Percentiles rank a stretch among this genome's conserved stretches.
Conservation (phyloP, 345 rosid genomes). For the Theobroma cacao region DNA sequence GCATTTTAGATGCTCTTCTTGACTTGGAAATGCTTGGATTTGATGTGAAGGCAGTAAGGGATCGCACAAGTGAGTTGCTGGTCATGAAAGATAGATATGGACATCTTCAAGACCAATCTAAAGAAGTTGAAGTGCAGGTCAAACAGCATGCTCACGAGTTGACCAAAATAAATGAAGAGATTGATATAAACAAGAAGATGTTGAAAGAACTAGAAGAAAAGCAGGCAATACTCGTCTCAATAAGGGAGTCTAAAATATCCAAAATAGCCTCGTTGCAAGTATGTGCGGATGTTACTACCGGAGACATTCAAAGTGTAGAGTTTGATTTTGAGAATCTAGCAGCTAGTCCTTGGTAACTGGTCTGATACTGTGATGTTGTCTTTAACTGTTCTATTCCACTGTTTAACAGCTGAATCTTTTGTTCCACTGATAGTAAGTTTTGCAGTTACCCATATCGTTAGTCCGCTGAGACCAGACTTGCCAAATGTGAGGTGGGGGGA, state of each 20-base stretch:
- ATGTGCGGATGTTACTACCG: background rate
- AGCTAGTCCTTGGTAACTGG: background rate
- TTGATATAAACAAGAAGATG: background rate
- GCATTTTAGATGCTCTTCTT: constrained; percentile 10
- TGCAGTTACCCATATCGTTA: background rate
- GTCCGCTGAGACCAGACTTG: background rate
- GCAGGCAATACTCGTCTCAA: background rate
- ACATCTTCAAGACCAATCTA: constrained; percentile 1
- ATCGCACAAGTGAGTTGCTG: background rate
- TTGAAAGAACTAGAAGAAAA: background rate
- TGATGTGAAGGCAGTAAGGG: background rate
- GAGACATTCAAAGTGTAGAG: background rate
- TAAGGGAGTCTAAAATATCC: background rate
- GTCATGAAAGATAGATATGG: background rate
- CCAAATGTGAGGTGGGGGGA: background rate
- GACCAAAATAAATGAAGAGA: background rate
- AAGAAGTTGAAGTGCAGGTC: background rate
- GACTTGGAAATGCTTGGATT: constrained; percentile 8
- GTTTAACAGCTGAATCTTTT: background rate
- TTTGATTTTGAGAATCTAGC: background rate
- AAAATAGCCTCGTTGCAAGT: background rate
- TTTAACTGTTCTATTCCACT: background rate
- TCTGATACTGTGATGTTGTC: background rate
- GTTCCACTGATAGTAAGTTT: background rate
- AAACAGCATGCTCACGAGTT: background rate